Base-by-base conservation (phyloP, 352 stramenopile species). In the Globisporangium spiculum region DNA sequence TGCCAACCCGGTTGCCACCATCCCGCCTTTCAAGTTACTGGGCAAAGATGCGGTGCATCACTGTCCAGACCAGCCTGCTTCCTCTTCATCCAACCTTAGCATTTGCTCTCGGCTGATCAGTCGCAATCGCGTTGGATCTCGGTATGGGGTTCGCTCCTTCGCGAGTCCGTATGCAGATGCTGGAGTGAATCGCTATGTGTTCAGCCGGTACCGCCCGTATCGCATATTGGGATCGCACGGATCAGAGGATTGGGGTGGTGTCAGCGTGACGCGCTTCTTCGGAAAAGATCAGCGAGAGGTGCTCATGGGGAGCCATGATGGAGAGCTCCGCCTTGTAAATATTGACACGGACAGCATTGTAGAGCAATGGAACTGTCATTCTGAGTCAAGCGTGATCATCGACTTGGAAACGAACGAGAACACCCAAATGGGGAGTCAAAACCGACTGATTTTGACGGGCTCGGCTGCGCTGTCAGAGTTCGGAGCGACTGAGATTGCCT, bases 1-100 rank as follows among this genome's bases (percentile, higher is more conserved):
- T 60, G 66, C 85, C 0, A 94, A 96, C 48, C 90, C 90, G 32
- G 84, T 97, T 16, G 91, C 89, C 18, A 94, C 91, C 1, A 84
- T 97, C 1, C 90, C 90, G 0, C 88, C 89, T 20, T 95, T 97
- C 72, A 91, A 92, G 46, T 63, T 97, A 20, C 61, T 92, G 7
- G 83, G 80, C 4, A 74, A 77, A 41, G 71, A 78, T 24, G 74
- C 81, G 1, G 66, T 79, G 7, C 90, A 97, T 70, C 80, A 76
- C 3, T 97, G 90, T 44, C 89, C 90, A 1, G 88, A 93, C 74
- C 81, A 76, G n/a, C 75, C 75, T 16, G 69, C 71, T 4, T 68
- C 79, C 0, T 70, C 75, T 10, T 76, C 78, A 34, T 83, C 72
- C 10, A 88, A 82, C 30, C 63, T 87, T 4, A 96, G 79, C 59